phyloP scores from a whole-genome alignment of 2,329 filamentous ascomycete genomes.

The Cladophialophora exuberans region DNA sequence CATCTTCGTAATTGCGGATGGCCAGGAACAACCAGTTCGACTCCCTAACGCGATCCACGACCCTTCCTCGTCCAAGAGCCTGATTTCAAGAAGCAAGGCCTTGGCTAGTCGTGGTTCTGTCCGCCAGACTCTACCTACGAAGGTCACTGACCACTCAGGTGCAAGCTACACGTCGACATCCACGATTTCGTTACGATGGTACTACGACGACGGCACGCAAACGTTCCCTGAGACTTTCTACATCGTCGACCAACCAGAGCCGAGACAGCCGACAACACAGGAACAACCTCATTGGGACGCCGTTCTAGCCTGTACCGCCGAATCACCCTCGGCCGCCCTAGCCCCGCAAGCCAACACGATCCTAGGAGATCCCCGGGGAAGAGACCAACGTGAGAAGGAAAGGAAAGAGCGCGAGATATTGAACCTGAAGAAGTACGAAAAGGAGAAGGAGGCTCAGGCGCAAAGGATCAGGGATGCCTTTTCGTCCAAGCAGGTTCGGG shows the following conservation, averaged over 20 bases:
- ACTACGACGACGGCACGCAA: conserved; percentile 27
- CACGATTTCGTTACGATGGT: conserved; percentile 27
- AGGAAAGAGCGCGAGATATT: conserved; percentile 11
- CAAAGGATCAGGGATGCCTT: conserved; percentile 18
- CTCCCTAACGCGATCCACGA: conserved; percentile 22
- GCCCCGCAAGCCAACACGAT: conserved; percentile 13
- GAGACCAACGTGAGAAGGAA: conserved; percentile 12
- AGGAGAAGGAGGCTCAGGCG: conserved; percentile 19
- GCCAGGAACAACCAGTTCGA: conserved; percentile 24
- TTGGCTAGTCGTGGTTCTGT: conserved; percentile 20
- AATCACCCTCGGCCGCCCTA: conserved; percentile 3
- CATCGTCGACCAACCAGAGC: conserved; percentile 21
- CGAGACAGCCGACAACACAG: neutral
- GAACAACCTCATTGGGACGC: conserved; percentile 21
- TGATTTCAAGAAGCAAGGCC: conserved; percentile 26
- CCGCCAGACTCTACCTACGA: conserved; percentile 3
- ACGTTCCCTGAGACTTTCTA: conserved; percentile 29
- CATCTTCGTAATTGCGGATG: conserved; percentile 28
- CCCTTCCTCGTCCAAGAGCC: conserved; percentile 12
- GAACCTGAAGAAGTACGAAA: conserved; percentile 19
- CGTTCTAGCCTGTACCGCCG: conserved; percentile 18
- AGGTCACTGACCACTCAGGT: conserved; percentile 21
- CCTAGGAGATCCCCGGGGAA: conserved; percentile 1
- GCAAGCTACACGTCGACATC: conserved; percentile 15
- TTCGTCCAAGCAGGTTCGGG: conserved; percentile 2